phyloP scores from a whole-genome alignment of 805 yeast genomes.

The Yarrowia yakushimensis region DNA sequence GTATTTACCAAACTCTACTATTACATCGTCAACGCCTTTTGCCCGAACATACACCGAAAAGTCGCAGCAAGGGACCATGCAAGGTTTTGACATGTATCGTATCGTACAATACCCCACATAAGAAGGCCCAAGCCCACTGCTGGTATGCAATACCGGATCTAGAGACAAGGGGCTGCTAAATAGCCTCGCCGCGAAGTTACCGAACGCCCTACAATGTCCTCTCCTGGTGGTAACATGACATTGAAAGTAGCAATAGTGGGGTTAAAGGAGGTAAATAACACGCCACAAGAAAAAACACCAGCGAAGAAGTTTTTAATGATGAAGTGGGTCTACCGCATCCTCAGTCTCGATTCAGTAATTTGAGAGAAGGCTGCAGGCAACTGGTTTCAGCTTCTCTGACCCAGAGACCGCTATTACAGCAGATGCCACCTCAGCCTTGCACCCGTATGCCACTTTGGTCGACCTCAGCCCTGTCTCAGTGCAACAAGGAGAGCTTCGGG shows the following conservation, averaged over 20 bases:
- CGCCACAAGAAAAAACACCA: no score
- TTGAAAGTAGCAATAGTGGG: neutral
- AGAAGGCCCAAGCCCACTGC: neutral
- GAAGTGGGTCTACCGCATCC: no score
- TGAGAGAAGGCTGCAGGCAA: no score
- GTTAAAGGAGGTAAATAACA: neutral
- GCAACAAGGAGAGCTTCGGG: neutral
- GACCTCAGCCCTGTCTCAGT: neutral
- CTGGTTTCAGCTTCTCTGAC: neutral
- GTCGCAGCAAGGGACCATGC: neutral
- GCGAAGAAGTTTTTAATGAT: no score
- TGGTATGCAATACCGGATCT: neutral
- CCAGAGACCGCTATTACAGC: neutral
- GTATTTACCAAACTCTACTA: neutral
- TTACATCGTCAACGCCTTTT: neutral
- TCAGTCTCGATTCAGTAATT: neutral
- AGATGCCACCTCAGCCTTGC: slow-evolving; percentile 5
- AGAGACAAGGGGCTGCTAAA: neutral
- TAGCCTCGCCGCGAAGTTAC: slow-evolving; percentile 4
- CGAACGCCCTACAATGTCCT: neutral
- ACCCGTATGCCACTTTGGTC: neutral
- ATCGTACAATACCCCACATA: slow-evolving; percentile 4
- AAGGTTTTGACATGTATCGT: neutral
- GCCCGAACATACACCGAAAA: neutral
- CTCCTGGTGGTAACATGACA: neutral